These are phyloP conservation scores for Elongisporangium prolatum DNA, from an alignment of 352 stramenopile species.

Conservation along the genomic window DNA sequence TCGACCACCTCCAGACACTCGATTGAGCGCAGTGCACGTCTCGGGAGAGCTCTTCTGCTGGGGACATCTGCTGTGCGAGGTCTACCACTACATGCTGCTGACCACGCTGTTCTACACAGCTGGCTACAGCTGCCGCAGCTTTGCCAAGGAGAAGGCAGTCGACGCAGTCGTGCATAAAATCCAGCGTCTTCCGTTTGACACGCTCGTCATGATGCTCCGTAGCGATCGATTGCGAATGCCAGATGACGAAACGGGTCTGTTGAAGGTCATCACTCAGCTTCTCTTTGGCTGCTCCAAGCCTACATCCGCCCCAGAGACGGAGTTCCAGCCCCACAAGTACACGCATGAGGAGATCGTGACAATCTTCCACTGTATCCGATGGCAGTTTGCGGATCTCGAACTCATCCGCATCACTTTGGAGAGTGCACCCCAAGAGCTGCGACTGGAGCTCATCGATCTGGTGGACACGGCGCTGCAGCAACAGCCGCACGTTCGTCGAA, in stretches of 20 bases:
- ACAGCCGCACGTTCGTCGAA: constrained; percentile 4
- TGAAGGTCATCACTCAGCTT: constrained; percentile 33
- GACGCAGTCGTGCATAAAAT: constrained; percentile 31
- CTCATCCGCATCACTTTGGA: constrained; percentile 52
- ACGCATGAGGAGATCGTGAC: constrained; percentile 32
- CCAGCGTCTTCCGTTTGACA: constrained; percentile 48
- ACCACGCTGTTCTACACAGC: constrained; percentile 58
- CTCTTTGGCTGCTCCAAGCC: constrained; percentile 23
- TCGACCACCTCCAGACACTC: neutral
- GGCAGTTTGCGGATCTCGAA: constrained; percentile 51
- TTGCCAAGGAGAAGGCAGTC: constrained; percentile 18
- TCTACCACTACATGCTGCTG: constrained; percentile 65
- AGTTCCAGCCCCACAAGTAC: constrained; percentile 20
- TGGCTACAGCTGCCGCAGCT: constrained; percentile 1
- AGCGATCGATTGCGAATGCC: constrained; percentile 60
- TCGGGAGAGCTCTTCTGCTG: constrained; percentile 38
- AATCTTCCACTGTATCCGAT: constrained; percentile 60
- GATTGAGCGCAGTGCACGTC: constrained; percentile 11
- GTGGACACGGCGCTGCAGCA: constrained; percentile 5
- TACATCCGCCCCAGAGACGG: constrained; percentile 3
- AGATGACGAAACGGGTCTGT: constrained; percentile 44
- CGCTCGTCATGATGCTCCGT: constrained; percentile 46
- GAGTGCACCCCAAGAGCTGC: constrained; percentile 30
- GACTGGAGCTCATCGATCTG: constrained; percentile 48
- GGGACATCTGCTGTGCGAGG: constrained; percentile 54